Conservation (phyloP, 2,329 filamentous ascomycete genomes). For the Aspergillus spinulosporus region DNA sequence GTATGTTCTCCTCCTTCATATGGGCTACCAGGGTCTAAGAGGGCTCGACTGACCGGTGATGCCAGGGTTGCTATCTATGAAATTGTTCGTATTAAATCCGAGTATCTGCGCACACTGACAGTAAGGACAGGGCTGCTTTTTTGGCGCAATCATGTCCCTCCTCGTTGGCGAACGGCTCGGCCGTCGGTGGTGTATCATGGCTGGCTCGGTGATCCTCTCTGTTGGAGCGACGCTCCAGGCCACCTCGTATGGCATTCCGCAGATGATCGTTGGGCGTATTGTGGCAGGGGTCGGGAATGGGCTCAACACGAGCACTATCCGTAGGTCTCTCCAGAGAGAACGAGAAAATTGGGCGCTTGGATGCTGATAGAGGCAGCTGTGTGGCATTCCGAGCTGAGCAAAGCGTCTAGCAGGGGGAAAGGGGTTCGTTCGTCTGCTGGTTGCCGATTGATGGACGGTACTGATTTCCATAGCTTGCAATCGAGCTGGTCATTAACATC, state of each 20-base stretch:
- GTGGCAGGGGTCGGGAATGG: constrained; percentile 54
- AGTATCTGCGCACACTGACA: not conserved
- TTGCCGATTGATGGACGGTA: not conserved
- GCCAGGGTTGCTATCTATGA: constrained; percentile 49
- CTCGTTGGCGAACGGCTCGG: constrained; percentile 50
- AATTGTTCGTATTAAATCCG: constrained; percentile 28
- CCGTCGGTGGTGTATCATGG: constrained; percentile 49
- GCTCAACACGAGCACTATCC: constrained; percentile 42
- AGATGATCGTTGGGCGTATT: constrained; percentile 47
- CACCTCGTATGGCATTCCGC: constrained; percentile 28
- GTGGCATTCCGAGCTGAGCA: constrained; percentile 33
- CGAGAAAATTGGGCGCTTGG: too few species aligned
- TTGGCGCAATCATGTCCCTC: constrained; percentile 52
- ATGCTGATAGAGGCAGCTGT: constrained; percentile 24
- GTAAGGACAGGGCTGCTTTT: constrained; percentile 52
- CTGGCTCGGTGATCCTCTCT: constrained; percentile 39
- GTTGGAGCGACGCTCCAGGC: constrained; percentile 33
- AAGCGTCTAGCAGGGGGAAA: constrained; percentile 31
- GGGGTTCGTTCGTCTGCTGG: constrained; percentile 24
- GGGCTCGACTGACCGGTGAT: not conserved
- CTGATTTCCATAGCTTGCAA: constrained; percentile 28
- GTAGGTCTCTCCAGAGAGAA: constrained; percentile 23
- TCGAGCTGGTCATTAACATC: constrained; percentile 32
- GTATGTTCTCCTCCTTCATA: constrained; percentile 23
- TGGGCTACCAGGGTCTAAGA: too few species aligned